Percentiles rank a stretch among this genome's conserved stretches.
phyloP scores from a whole-genome alignment of 2,329 filamentous ascomycete species.

The Alternaria sp. region DNA sequence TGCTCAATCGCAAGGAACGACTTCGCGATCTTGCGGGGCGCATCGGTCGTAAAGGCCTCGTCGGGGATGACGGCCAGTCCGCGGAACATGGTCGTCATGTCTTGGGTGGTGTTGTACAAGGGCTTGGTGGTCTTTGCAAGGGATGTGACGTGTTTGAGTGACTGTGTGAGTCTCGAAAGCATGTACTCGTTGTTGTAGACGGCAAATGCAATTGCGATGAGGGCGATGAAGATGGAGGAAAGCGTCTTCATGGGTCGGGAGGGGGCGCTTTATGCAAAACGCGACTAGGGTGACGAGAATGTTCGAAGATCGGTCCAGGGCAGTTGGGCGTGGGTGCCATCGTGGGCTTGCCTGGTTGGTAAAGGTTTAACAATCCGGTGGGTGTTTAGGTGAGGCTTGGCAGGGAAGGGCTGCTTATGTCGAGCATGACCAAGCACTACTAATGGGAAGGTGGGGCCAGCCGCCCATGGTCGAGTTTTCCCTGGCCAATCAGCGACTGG shows the following conservation, averaged over 20 bases:
- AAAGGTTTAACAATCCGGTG: slow-evolving; percentile 41
- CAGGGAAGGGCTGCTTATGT: slow-evolving; percentile 26
- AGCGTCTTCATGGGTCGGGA: slow-evolving; percentile 49
- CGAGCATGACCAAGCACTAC: slow-evolving; percentile 32
- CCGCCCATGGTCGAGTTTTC: slow-evolving; percentile 12
- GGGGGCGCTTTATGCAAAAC: slow-evolving; percentile 46
- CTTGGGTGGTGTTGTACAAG: slow-evolving; percentile 36
- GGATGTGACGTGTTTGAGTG: slow-evolving; percentile 42
- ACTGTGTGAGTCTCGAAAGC: slow-evolving; percentile 49
- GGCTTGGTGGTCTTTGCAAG: slow-evolving; percentile 26
- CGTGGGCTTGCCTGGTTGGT: slow-evolving; percentile 36
- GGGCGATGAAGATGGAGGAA: slow-evolving; percentile 54
- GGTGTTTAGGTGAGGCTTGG: slow-evolving; percentile 15
- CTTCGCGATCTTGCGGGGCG: slow-evolving; percentile 79
- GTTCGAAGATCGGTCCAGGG: slow-evolving; percentile 33
- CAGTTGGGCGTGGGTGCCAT: slow-evolving; percentile 20
- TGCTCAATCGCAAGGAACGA: slow-evolving; percentile 87
- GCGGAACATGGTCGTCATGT: slow-evolving; percentile 53
- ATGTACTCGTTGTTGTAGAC: slow-evolving; percentile 54
- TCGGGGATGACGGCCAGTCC: slow-evolving; percentile 61
- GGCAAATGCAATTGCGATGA: slow-evolving; percentile 53
- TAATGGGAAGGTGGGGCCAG: slow-evolving; percentile 9
- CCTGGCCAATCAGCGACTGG: slow-evolving; percentile 8
- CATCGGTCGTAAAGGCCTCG: slow-evolving; percentile 48
- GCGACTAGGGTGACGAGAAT: slow-evolving; percentile 38